phyloP scores from a whole-genome alignment of 768 basidiomycete species.

The Leccinum disarticulatum region DNA sequence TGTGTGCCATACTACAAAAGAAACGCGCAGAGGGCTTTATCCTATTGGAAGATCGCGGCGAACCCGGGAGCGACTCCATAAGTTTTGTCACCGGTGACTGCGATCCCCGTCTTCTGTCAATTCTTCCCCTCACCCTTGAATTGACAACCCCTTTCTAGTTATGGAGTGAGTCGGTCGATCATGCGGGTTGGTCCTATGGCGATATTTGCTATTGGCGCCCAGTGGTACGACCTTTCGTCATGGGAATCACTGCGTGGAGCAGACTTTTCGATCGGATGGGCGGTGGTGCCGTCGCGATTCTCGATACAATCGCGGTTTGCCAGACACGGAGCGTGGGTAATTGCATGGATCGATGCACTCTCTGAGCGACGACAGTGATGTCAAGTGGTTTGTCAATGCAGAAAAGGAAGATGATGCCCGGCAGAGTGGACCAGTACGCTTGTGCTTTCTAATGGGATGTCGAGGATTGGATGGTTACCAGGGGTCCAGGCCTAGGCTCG shows the following conservation, averaged over 20 bases:
- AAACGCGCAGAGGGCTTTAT: constrained; percentile 11
- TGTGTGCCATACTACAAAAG: background rate
- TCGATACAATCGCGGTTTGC: background rate
- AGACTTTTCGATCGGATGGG: background rate
- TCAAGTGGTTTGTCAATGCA: constrained; percentile 1
- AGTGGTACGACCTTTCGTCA: background rate
- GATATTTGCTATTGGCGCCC: constrained; percentile 14
- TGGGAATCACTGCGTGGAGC: background rate
- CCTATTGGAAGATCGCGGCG: constrained; percentile 6
- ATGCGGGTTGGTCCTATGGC: background rate
- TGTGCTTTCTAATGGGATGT: background rate
- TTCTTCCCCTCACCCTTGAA: background rate
- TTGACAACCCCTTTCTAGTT: constrained; percentile 4
- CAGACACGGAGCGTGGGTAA: background rate
- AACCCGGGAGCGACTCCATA: background rate
- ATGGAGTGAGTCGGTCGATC: background rate
- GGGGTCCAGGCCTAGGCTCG: background rate
- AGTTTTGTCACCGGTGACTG: background rate
- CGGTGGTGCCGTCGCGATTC: constrained; percentile 12
- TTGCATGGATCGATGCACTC: too few relatives aligned
- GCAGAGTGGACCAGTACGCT: background rate
- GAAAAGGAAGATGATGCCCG: constrained; percentile 9
- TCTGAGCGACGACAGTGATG: background rate
- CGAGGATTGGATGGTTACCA: background rate
- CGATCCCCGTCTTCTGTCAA: background rate